Evolutionary conservation across 148 eudicot genomes (phyloP).

Genomic region (Camellia japonica): DNA sequence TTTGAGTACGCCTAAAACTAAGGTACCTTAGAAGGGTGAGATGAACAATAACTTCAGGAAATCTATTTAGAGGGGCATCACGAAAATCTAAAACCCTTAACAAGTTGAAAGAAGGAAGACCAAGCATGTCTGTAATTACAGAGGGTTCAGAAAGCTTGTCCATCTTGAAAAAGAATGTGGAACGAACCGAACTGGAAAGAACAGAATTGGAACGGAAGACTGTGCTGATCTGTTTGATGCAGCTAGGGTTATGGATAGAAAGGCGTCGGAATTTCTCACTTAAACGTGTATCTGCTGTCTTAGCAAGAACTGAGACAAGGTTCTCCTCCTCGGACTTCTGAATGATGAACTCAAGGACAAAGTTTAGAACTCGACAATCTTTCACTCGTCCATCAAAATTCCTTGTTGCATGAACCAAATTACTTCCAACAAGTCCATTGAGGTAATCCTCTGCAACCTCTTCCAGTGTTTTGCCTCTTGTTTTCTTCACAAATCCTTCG

Average conservation of each 20-base stretch:
- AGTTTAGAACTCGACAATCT: conserved; percentile 20
- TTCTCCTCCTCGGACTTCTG: conserved; percentile 25
- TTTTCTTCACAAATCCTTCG: conserved; percentile 20
- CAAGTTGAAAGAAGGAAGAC: background rate
- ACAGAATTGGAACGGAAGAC: too few relatives aligned
- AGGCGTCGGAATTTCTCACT: conserved; percentile 17
- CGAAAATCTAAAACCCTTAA: conserved; percentile 32
- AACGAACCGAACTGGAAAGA: conserved; percentile 10
- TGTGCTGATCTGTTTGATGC: too few relatives aligned
- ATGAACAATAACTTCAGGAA: conserved; percentile 18
- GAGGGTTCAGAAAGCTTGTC: background rate
- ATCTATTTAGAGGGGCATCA: conserved; percentile 14
- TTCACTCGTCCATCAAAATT: conserved; percentile 20
- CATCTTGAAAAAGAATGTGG: conserved; percentile 20
- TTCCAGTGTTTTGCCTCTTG: conserved; percentile 8
- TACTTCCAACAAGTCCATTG: conserved; percentile 25
- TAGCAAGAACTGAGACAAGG: conserved; percentile 6
- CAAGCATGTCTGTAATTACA: background rate
- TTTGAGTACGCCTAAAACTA: conserved; percentile 26
- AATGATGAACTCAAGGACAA: conserved; percentile 18
- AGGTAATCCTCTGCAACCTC: conserved; percentile 25
- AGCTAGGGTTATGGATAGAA: conserved; percentile 12
- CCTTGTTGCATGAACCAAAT: conserved; percentile 17
- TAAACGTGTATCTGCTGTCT: background rate
- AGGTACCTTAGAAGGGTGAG: conserved; percentile 32